Conservation (phyloP, 2,329 filamentous ascomycete genomes). For the Aspergillus sp. region DNA sequence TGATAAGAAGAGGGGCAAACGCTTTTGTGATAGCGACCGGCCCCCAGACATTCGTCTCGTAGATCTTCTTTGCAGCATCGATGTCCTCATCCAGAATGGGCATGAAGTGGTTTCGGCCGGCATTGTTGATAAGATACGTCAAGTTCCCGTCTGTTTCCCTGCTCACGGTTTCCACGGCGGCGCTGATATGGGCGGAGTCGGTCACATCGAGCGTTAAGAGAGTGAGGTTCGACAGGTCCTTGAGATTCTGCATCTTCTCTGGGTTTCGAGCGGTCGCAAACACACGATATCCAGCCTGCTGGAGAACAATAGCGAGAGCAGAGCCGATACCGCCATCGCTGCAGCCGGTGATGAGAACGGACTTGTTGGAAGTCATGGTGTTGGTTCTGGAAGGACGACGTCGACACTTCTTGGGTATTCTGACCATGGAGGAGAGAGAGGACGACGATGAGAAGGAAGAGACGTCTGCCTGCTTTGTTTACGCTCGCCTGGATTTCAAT, state of each 20-base stretch:
- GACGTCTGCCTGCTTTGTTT: too few relatives aligned
- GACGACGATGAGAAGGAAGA: too few relatives aligned
- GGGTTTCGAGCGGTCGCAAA: slow-evolving; percentile 33
- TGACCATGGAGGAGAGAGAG: too few relatives aligned
- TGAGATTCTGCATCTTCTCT: slow-evolving; percentile 22
- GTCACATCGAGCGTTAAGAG: slow-evolving; percentile 26
- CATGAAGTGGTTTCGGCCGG: slow-evolving; percentile 28
- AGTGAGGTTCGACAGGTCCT: slow-evolving; percentile 16
- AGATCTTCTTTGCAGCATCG: slow-evolving; percentile 20
- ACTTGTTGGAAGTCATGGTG: too few relatives aligned
- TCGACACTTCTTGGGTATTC: too few relatives aligned
- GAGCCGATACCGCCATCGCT: slow-evolving; percentile 34
- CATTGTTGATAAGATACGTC: slow-evolving; percentile 40
- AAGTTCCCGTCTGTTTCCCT: slow-evolving; percentile 27
- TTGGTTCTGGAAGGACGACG: too few relatives aligned
- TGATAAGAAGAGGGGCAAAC: slow-evolving; percentile 20
- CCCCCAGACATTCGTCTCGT: slow-evolving; percentile 15
- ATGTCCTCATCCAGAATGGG: slow-evolving; percentile 36
- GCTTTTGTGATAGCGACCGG: slow-evolving; percentile 9
- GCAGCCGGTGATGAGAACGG: slow-evolving; percentile 37
- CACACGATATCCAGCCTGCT: slow-evolving; percentile 27
- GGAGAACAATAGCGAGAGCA: slow-evolving; percentile 31
- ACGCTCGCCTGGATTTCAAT: too few relatives aligned
- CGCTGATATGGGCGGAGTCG: slow-evolving; percentile 18
- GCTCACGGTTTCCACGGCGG: slow-evolving; percentile 14